phyloP scores from a whole-genome alignment of 495 filamentous ascomycete species.

The Niebla homalea region DNA sequence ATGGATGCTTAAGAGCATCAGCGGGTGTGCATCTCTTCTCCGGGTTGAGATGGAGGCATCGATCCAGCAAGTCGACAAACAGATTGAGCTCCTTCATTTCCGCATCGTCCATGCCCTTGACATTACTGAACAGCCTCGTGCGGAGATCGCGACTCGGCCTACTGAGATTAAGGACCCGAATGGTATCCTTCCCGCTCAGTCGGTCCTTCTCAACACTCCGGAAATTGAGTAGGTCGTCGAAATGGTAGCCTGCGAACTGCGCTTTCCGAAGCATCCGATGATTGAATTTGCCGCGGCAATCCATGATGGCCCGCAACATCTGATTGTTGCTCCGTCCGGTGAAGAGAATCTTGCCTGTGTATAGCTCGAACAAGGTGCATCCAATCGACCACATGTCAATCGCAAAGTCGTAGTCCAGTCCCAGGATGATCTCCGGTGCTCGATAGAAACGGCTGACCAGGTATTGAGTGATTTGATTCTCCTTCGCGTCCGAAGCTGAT shows the following conservation, averaged over 20 bases:
- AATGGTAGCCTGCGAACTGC: constrained; percentile 59
- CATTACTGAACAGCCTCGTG: constrained; percentile 58
- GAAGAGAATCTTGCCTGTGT: constrained; percentile 95
- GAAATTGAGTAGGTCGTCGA: constrained; percentile 80
- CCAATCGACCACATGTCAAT: constrained; percentile 97
- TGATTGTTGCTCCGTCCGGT: constrained; percentile 92
- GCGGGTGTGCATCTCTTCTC: constrained; percentile 78
- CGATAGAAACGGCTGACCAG: constrained; percentile 95
- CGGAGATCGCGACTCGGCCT: constrained; percentile 75
- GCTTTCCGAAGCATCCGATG: constrained; percentile 74
- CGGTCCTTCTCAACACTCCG: constrained; percentile 75
- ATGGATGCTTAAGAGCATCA: constrained; percentile 82
- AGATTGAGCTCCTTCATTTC: constrained; percentile 66
- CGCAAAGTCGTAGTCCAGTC: constrained; percentile 85
- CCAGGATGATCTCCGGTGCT: constrained; percentile 86
- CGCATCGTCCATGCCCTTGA: constrained; percentile 55
- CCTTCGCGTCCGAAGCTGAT: constrained; percentile 77
- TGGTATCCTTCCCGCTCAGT: constrained; percentile 62
- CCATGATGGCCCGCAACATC: constrained; percentile 92
- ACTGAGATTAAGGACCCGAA: constrained; percentile 56
- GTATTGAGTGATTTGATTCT: constrained; percentile 85
- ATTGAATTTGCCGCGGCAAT: constrained; percentile 85
- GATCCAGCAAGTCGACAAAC: constrained; percentile 78
- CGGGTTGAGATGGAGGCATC: constrained; percentile 80
- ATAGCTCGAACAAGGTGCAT: constrained; percentile 92